These are phyloP conservation scores for Eimeria zaria DNA, from an alignment of 169 alveolate genomes.

Conservation along the genomic window DNA sequence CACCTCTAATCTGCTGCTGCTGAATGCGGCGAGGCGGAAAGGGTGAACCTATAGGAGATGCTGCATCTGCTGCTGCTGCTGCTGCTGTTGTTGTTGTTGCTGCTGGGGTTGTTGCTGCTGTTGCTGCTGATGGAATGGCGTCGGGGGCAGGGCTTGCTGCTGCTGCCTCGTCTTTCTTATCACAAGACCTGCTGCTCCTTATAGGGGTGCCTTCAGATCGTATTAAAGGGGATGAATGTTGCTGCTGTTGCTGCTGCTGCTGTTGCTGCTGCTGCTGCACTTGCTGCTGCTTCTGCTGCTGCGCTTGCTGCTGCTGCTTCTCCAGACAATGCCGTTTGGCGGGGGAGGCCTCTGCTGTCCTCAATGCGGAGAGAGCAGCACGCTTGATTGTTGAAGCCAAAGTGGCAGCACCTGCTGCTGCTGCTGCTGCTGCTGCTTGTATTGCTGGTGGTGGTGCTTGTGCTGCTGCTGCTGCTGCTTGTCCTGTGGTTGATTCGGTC, in stretches of 20 bases:
- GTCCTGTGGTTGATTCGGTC: neutral
- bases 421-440: neutral
- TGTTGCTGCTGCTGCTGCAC: neutral
- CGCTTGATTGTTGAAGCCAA: neutral
- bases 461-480: neutral
- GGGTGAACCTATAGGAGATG: neutral
- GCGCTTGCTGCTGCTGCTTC: neutral
- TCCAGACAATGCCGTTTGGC: neutral
- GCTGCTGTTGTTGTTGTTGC: conserved; percentile 21
- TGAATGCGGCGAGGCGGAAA: conserved; percentile 36
- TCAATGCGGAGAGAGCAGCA: conserved; percentile 28
- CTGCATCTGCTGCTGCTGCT: neutral
- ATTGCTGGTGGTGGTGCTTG: neutral
- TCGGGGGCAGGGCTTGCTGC: neutral
- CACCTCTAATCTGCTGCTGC: conserved; percentile 28
- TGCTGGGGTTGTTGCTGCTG: neutral
- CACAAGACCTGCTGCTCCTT: neutral
- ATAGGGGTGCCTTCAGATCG: neutral
- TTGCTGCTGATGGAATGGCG: neutral
- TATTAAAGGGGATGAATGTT: neutral
- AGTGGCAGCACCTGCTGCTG: conserved; percentile 8
- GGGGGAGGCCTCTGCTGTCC: conserved; percentile 19
- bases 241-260: neutral
- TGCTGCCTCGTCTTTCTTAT: neutral
- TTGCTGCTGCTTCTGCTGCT: conserved; percentile 24